A percentile compares a stretch with the other conserved stretches of the same genome.
These are phyloP conservation scores for Crinitomyces ghanaensis DNA, from an alignment of 805 yeast genomes.

Conservation along the genomic window DNA sequence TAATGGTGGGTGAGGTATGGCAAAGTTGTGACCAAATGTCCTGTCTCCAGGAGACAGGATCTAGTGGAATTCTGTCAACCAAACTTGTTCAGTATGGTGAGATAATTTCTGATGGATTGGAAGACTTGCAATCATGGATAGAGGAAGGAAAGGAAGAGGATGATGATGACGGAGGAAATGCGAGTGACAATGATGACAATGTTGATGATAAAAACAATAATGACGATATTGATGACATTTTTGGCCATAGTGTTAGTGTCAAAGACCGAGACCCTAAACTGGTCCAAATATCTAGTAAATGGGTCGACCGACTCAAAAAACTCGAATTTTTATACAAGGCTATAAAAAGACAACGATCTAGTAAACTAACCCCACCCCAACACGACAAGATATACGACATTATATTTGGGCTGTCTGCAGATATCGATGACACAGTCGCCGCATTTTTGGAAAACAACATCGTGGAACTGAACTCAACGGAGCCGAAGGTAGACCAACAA, in stretches of 20 bases:
- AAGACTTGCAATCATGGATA: not conserved
- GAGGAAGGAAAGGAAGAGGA: not conserved
- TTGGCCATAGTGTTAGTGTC: not conserved
- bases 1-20: slow-evolving; percentile 63
- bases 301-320: no score
- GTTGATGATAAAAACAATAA: not conserved
- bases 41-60: no score
- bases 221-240: not conserved
- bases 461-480: no score
- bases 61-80: not conserved
- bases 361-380: not conserved
- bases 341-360: not conserved
- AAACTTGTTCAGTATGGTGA: not conserved
- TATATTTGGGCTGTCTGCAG: not conserved
- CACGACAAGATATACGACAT: not conserved
- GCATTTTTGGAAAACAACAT: not conserved
- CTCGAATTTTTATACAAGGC: not conserved
- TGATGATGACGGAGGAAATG: not conserved
- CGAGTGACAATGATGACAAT: not conserved
- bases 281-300: no score
- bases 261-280: not conserved
- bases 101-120: not conserved
- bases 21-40: slow-evolving; percentile 45
- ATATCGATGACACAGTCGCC: not conserved
- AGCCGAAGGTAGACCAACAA: not conserved